Base-by-base conservation (phyloP, 75 land plant genomes). In the Picea sitchensis region DNA sequence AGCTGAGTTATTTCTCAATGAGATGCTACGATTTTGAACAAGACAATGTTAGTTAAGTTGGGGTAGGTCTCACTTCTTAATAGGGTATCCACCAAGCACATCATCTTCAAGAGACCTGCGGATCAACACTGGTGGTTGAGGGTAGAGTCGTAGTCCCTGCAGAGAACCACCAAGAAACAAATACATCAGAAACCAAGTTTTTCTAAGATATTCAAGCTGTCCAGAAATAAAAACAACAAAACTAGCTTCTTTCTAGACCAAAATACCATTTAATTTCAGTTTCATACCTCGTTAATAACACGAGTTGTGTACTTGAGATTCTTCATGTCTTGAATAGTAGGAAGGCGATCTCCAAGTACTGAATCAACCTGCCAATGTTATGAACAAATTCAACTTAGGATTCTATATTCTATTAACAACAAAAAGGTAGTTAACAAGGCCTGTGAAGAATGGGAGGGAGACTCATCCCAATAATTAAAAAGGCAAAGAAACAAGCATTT, bases 51-150 rank as follows among this genome's bases (percentile, higher is more conserved):
- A 6, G 26, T 41, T 20, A 6, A 38, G 15, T 41, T n/a, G 23
- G 44, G 51, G 41, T 71, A 36, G 58, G 4, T 5, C 58, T 67
- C 75, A 96, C 99, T 88, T 90, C 80, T 85, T 87, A 5, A 96
- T 91, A 5, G 81, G 92, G 77, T 92, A 96, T 30, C 84, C 81
- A 44, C 92, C 99, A 72, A 96, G 92, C 63, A 91, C 77, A 75
- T 96, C 99, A 75, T 90, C 82, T 68, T 90, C 88, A 79, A 96
- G 71, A 38, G 97, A 89, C 26, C 99, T 89, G 14, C 99, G 91
- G 56, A 96, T 96, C 80, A 96, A 78, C 3, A 96, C 98, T 23
- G 99, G 99, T 78, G 99, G 99, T 47, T 96, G 97, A 15, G 99
- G 99, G 65, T 96, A 96, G 5, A 96, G 87, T 78, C 99, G 89